These are phyloP conservation scores for Verticillium longisporum DNA, from an alignment of 2,329 filamentous ascomycete genomes.

Conservation along the genomic window DNA sequence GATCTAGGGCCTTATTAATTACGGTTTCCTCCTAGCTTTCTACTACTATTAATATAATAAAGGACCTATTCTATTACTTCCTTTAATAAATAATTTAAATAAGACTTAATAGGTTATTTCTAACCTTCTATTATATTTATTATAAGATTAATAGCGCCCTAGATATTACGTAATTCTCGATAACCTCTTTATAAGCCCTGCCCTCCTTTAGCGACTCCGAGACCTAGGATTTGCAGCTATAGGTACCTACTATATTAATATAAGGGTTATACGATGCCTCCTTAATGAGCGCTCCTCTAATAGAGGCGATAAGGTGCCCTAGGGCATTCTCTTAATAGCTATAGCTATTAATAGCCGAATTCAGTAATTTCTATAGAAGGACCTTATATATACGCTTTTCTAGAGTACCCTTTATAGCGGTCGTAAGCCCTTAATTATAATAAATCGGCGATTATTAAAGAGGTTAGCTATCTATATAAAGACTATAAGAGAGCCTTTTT, in stretches of 20 bases:
- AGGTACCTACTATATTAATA: background rate
- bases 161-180: background rate
- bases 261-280: background rate
- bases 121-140: background rate
- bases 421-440: background rate
- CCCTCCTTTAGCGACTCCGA: too few relatives aligned
- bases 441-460: background rate
- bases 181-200: background rate
- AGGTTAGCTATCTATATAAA: background rate
- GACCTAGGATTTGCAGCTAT: background rate
- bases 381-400: background rate
- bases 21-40: background rate
- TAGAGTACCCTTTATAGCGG: background rate
- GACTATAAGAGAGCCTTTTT: background rate
- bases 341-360: background rate
- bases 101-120: background rate
- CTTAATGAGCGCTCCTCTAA: background rate
- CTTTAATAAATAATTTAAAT: background rate
- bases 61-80: too few relatives aligned
- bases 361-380: background rate
- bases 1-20: background rate
- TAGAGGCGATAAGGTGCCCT: background rate
- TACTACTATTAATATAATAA: background rate
- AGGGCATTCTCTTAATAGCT: background rate
- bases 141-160: background rate